Evolutionary conservation across 257 asterid species (phyloP).

Genomic region (Lycium barbarum): DNA sequence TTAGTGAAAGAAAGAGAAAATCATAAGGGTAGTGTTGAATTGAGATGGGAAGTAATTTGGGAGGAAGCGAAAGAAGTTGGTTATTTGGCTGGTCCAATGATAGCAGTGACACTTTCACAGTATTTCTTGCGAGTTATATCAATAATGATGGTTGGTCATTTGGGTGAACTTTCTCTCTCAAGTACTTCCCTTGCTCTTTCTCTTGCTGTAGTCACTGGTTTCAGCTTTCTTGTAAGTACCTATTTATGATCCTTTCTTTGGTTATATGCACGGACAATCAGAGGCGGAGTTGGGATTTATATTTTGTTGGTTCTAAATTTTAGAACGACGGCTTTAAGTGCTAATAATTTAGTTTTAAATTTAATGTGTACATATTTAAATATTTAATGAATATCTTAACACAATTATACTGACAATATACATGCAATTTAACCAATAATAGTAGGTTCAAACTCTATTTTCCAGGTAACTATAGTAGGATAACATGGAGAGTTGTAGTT

Average conservation of each 20-base stretch:
- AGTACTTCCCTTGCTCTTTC: slow-evolving; percentile 81
- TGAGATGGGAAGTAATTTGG: slow-evolving; percentile 48
- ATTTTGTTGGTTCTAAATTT: too few relatives aligned
- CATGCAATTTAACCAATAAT: too few relatives aligned
- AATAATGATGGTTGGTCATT: slow-evolving; percentile 82
- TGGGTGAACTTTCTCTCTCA: slow-evolving; percentile 79
- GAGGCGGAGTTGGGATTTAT: too few relatives aligned
- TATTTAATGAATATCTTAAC: too few relatives aligned
- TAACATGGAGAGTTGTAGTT: too few relatives aligned
- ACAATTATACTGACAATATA: too few relatives aligned
- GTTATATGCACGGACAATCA: too few relatives aligned
- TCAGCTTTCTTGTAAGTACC: slow-evolving; percentile 65
- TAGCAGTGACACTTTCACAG: slow-evolving; percentile 66
- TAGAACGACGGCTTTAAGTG: too few relatives aligned
- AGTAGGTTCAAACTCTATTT: not conserved
- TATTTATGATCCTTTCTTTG: too few relatives aligned
- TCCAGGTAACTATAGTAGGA: not conserved
- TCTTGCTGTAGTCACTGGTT: slow-evolving; percentile 76
- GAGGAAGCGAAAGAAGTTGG: slow-evolving; percentile 68
- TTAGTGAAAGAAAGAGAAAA: slow-evolving; percentile 40
- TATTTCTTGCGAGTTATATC: slow-evolving; percentile 57
- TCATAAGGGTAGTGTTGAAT: too few relatives aligned
- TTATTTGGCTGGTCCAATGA: slow-evolving; percentile 80
- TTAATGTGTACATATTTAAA: too few relatives aligned
- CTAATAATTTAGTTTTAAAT: too few relatives aligned